A percentile compares a stretch with the other conserved stretches of the same genome.
Conservation (phyloP, 2,329 filamentous ascomycete genomes). For the Biscogniauxia marginata region DNA sequence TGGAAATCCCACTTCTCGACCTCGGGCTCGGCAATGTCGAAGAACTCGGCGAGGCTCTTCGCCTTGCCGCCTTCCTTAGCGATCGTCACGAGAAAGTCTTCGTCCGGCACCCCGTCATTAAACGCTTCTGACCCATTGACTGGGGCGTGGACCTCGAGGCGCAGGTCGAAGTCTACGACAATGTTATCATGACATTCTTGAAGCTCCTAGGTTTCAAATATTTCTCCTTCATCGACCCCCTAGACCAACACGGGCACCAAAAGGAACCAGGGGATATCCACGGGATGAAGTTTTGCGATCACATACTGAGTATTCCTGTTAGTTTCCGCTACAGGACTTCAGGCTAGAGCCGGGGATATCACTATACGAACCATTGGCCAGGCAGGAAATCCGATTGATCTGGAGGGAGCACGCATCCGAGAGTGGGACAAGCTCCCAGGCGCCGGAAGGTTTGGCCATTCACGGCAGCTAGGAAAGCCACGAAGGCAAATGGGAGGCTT, state of each 20-base stretch:
- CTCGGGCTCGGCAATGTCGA: constrained; percentile 66
- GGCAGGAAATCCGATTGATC: constrained; percentile 77
- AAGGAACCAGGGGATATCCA: too few relatives aligned
- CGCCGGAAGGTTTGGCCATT: constrained; percentile 59
- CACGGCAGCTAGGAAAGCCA: constrained; percentile 39
- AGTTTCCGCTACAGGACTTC: too few relatives aligned
- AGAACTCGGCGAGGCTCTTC: constrained; percentile 62
- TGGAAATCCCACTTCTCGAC: constrained; percentile 79
- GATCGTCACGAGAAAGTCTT: constrained; percentile 74
- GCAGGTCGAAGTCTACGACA: constrained; percentile 65
- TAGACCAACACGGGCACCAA: too few relatives aligned
- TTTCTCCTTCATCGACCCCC: too few relatives aligned
- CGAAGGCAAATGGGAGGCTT: constrained; percentile 32
- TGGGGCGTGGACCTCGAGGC: constrained; percentile 78
- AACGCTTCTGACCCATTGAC: constrained; percentile 80
- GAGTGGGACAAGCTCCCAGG: constrained; percentile 56
- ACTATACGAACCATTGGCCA: constrained; percentile 55
- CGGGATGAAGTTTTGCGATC: neutral
- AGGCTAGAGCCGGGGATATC: neutral
- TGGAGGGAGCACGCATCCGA: constrained; percentile 60
- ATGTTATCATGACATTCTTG: neutral
- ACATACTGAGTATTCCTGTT: neutral
- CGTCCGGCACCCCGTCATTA: constrained; percentile 65
- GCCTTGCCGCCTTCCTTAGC: constrained; percentile 57
- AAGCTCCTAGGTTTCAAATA: too few relatives aligned